Evolutionary conservation across 2,329 filamentous ascomycete genomes (phyloP).

Genomic region (Nothopassalora personata): DNA sequence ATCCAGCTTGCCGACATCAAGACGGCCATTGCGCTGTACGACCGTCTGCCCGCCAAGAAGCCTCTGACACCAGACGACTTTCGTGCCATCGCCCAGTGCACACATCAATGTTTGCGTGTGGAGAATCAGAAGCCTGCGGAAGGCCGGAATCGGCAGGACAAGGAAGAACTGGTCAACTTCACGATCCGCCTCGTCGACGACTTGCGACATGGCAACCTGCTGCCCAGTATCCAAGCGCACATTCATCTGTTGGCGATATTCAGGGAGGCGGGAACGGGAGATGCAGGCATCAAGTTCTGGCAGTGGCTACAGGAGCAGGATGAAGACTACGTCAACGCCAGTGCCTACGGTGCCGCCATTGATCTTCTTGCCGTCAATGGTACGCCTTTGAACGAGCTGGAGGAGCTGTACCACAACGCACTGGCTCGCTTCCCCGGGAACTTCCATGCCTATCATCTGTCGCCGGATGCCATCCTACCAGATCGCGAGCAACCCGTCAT

Average conservation of each 20-base stretch:
- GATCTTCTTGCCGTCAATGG: constrained; percentile 43
- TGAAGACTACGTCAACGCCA: constrained; percentile 37
- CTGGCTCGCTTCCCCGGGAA: constrained; percentile 44
- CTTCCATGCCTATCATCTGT: constrained; percentile 45
- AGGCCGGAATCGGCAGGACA: constrained; percentile 7
- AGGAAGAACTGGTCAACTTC: constrained; percentile 26
- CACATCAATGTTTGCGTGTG: constrained; percentile 9
- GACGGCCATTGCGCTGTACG: constrained; percentile 19
- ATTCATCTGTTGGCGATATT: constrained; percentile 45
- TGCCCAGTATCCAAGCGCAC: constrained; percentile 36
- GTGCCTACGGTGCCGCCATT: constrained; percentile 47
- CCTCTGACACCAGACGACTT: constrained; percentile 13
- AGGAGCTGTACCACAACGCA: constrained; percentile 42
- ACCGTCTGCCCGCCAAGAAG: constrained; percentile 12
- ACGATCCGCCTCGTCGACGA: constrained; percentile 38
- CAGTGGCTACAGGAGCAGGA: constrained; percentile 42
- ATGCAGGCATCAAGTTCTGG: constrained; percentile 40
- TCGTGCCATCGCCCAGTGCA: constrained; percentile 12
- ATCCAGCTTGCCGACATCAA: constrained; percentile 16
- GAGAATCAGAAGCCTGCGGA: constrained; percentile 8
- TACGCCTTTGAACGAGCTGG: constrained; percentile 38
- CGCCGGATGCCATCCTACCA: constrained; percentile 42
- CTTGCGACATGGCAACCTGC: constrained; percentile 32
- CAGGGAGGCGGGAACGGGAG: constrained; percentile 39
- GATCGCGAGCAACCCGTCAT: constrained; percentile 35